These are phyloP conservation scores for Chlorella sorokiniana DNA, from an alignment of 139 green algal genomes.

Conservation along the genomic window DNA sequence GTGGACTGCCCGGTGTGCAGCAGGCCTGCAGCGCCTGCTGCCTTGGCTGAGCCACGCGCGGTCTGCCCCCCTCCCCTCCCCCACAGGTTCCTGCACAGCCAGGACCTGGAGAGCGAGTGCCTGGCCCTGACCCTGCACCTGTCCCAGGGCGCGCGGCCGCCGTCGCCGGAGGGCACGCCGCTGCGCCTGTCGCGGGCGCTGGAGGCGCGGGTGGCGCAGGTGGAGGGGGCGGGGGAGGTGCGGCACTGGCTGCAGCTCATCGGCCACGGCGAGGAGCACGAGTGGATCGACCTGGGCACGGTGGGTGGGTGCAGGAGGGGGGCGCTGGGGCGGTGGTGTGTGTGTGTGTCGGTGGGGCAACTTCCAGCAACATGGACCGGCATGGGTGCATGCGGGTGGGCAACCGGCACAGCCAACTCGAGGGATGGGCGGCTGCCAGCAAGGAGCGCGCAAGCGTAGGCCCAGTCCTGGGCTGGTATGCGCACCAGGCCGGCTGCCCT, in stretches of 20 bases:
- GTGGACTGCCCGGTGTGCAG: background rate
- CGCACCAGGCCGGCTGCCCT: too few species aligned
- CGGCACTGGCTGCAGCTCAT: slow-evolving; percentile 64
- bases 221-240: slow-evolving; percentile 45
- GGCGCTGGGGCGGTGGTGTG: too few species aligned
- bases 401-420: too few species aligned
- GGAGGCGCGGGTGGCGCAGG: slow-evolving; percentile 50
- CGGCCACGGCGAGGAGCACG: slow-evolving; percentile 52
- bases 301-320: slow-evolving; percentile 26
- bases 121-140: slow-evolving; percentile 38
- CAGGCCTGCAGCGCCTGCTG: background rate
- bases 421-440: too few species aligned
- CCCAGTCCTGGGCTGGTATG: too few species aligned
- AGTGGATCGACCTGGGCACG: slow-evolving; percentile 60
- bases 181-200: slow-evolving; percentile 57
- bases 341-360: background rate
- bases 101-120: slow-evolving; percentile 51
- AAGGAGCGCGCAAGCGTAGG: too few species aligned
- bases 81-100: slow-evolving; percentile 53
- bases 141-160: slow-evolving; percentile 21
- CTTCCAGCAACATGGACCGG: background rate
- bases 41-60: background rate
- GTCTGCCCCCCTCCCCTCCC: background rate
- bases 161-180: slow-evolving; percentile 18
- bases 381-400: too few species aligned